Evolutionary conservation across 1,284 basidiomycete species (phyloP), one percentile per base, ranked within the genome.

Genomic region (Cryptococcus deneoformans): DNA sequence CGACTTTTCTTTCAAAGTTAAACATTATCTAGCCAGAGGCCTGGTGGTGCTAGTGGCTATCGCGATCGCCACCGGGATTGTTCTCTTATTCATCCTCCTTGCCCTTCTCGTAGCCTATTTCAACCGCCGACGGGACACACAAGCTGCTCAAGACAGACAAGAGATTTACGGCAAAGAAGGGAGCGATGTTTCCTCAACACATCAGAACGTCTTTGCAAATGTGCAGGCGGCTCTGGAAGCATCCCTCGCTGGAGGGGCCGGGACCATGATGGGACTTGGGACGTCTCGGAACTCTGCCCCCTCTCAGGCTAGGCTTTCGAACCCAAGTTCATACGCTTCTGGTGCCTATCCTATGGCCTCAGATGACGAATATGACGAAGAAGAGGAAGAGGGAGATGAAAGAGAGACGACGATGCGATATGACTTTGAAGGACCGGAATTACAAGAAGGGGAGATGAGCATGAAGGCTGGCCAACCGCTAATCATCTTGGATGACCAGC

Each of bases 31-130:
- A 52, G 91, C 92, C 1, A 86, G 87, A 29, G 96, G 94, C 2
- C 83, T 98, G 42, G 92, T 99, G 55, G 97, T 99, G 61, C 83
- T 98, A 43, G 94, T 99, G 66, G 95, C 92, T 5, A 97, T 99
- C 66, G 95, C 94, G 36, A 96, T 98, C 62, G 87, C 91, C 4
- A 92, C 94, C 9, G 95, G 93, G 34, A 86, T 98, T 29, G 91
- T 99, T 53, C 93, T 99, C 80, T 79, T 98, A 1, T 82, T 97
- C 24, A 88, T 91, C 12, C 88, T 98, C 48, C 79, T 98, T 45
- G 91, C 92, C 87, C 88, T 92, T 0, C 82, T 96, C 11, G 86
- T 92, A 73, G 86, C 89, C 2, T 74, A 63, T 57, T 65, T 64
- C 53, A 61, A 65, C 12, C 61, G 75, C 24, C 82, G 90, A 48